Percentiles rank a stretch among this genome's conserved stretches.
These are phyloP conservation scores for Papiliotrema nemorosa DNA, from an alignment of 1,284 basidiomycete species.

Conservation along the genomic window DNA sequence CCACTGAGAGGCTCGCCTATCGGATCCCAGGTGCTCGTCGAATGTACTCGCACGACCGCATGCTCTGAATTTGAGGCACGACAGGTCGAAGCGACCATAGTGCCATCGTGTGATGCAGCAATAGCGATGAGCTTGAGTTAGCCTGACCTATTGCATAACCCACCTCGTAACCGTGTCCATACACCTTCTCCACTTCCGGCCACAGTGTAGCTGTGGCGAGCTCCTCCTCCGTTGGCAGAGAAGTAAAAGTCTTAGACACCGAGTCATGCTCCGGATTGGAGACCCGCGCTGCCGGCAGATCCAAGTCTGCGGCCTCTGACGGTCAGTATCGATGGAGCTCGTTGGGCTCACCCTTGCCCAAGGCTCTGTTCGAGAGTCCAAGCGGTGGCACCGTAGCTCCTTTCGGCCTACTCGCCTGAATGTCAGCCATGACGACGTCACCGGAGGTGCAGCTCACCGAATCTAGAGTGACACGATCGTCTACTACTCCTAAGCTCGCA, in stretches of 20 bases:
- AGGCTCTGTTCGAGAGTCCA: slow-evolving; percentile 68
- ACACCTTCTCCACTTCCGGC: slow-evolving; percentile 96
- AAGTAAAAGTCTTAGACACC: slow-evolving; percentile 40
- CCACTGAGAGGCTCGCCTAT: slow-evolving; percentile 71
- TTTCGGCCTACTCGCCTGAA: slow-evolving; percentile 29
- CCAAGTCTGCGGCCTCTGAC: slow-evolving; percentile 18
- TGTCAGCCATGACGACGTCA: neutral
- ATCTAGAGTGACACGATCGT: slow-evolving; percentile 11
- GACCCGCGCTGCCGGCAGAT: slow-evolving; percentile 25
- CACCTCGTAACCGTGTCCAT: slow-evolving; percentile 96
- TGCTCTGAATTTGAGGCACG: slow-evolving; percentile 82
- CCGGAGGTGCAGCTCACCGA: slow-evolving; percentile 9
- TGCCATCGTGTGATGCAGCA: slow-evolving; percentile 64
- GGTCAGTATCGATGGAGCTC: neutral
- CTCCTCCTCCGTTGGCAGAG: slow-evolving; percentile 56
- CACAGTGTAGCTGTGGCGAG: slow-evolving; percentile 83
- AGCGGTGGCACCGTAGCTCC: slow-evolving; percentile 72
- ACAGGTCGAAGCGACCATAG: slow-evolving; percentile 85
- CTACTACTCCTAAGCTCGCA: slow-evolving; percentile 48
- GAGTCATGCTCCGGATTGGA: slow-evolving; percentile 44
- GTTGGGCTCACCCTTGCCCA: slow-evolving; percentile 68
- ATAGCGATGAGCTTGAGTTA: slow-evolving; percentile 66
- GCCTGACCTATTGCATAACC: slow-evolving; percentile 6
- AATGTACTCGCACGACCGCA: slow-evolving; percentile 81
- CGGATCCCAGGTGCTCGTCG: slow-evolving; percentile 64